Evolutionary conservation across 2,329 filamentous ascomycete species (phyloP).

Genomic region (Aspergillus sojae): DNA sequence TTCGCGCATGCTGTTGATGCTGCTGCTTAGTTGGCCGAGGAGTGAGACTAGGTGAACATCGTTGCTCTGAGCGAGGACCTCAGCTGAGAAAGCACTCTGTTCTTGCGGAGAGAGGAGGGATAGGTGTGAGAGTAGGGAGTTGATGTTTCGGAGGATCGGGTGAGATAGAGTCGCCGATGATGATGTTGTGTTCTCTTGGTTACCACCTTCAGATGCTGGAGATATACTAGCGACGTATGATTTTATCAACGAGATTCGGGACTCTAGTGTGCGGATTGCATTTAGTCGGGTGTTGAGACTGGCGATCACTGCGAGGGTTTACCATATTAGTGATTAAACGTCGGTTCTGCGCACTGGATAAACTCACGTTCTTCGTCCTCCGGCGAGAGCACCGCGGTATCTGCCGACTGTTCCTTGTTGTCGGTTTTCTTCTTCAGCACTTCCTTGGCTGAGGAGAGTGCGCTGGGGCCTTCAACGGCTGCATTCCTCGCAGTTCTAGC

Average conservation of each 20-base stretch:
- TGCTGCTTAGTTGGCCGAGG: conserved; percentile 74
- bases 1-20: conserved; percentile 69
- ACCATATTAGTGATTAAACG: conserved; percentile 15
- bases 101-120: conserved; percentile 77
- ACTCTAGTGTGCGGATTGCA: conserved; percentile 89
- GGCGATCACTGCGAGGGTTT: conserved; percentile 46
- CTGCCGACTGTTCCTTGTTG: conserved; percentile 27
- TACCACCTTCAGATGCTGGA: conserved; percentile 55
- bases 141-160: conserved; percentile 81
- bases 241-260: conserved; percentile 70
- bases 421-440: conserved; percentile 31
- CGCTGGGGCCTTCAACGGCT: conserved; percentile 55
- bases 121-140: conserved; percentile 80
- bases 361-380: conserved; percentile 66
- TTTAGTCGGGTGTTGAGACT: conserved; percentile 84
- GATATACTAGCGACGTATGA: conserved; percentile 77
- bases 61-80: conserved; percentile 76
- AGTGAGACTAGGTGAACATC: conserved; percentile 80
- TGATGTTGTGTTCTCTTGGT: conserved; percentile 51
- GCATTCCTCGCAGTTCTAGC: conserved; percentile 83
- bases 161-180: conserved; percentile 64
- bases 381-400: conserved; percentile 47
- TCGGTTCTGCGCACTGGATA: not conserved
- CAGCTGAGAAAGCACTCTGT: conserved; percentile 64
- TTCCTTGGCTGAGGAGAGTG: conserved; percentile 12